phyloP scores from a whole-genome alignment of 805 yeast genomes.

The Teunomyces tritomae region DNA sequence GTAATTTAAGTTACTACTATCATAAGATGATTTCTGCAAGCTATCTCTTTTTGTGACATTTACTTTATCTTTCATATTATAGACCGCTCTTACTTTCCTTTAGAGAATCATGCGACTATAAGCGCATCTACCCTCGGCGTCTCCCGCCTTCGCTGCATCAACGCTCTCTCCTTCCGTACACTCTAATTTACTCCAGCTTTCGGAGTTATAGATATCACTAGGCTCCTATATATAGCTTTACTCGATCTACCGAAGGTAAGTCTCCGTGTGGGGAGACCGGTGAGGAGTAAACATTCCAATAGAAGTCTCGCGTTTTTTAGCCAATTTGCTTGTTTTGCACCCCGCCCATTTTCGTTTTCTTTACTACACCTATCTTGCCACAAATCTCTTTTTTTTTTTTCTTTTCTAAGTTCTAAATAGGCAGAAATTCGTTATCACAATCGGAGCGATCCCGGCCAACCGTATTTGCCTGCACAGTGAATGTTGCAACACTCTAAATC shows the following conservation, averaged over 20 bases:
- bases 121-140: background rate
- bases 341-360: background rate
- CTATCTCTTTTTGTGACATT: background rate
- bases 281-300: too few species aligned
- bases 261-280: background rate
- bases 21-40: too few species aligned
- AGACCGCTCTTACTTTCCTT: background rate
- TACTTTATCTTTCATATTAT: background rate
- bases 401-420: background rate
- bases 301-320: background rate
- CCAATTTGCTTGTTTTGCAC: background rate
- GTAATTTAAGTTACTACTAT: too few species aligned
- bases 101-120: background rate
- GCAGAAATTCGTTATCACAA: background rate
- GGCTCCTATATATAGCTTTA: background rate
- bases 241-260: background rate
- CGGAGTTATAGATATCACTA: background rate
- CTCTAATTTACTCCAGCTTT: background rate
- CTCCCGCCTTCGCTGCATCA: background rate
- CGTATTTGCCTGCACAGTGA: too few species aligned
- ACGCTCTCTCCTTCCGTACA: background rate
- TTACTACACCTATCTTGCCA: background rate
- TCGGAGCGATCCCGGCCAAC: too few species aligned
- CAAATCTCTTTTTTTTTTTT: background rate
- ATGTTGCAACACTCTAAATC: too few species aligned